phyloP scores from a whole-genome alignment of 768 basidiomycete species.

The Strobilomyces dryophilus region DNA sequence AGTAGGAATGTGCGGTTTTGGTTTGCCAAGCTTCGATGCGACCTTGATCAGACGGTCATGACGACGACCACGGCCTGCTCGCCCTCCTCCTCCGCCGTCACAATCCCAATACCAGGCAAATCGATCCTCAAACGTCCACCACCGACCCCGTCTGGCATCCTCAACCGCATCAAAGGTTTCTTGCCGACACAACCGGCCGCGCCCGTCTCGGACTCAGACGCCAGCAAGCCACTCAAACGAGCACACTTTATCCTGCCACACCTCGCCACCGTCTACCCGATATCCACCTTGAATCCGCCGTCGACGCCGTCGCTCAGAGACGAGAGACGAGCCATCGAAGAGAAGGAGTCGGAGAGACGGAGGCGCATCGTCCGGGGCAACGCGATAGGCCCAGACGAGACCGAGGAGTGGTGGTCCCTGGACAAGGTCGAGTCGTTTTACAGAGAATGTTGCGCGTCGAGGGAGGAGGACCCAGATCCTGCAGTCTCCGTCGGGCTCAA shows the following conservation, averaged over 20 bases:
- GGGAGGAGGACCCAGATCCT: conserved; percentile 66
- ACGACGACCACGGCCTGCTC: conserved; percentile 44
- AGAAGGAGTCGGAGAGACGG: conserved; percentile 66
- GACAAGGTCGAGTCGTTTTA: conserved; percentile 86
- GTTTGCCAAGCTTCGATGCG: neutral
- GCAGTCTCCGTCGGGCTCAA: conserved; percentile 68
- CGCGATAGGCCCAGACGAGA: conserved; percentile 31
- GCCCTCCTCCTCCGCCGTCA: conserved; percentile 78
- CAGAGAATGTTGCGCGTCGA: conserved; percentile 74
- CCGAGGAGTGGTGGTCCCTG: conserved; percentile 78
- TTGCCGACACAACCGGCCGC: conserved; percentile 52
- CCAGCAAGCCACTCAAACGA: conserved; percentile 65
- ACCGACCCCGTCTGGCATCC: conserved; percentile 61
- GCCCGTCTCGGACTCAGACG: conserved; percentile 32
- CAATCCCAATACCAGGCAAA: conserved; percentile 74
- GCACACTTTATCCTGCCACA: conserved; percentile 91
- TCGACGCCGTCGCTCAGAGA: conserved; percentile 74
- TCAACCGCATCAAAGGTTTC: conserved; percentile 72
- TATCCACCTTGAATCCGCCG: conserved; percentile 80
- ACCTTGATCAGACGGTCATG: conserved; percentile 12
- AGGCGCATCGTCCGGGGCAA: conserved; percentile 60
- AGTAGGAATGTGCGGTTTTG: too few relatives aligned
- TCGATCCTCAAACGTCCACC: conserved; percentile 79
- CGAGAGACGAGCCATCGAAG: conserved; percentile 78
- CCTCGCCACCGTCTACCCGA: conserved; percentile 86